Percentiles rank a stretch among this genome's conserved stretches.
Evolutionary conservation across 2,329 filamentous ascomycete species (phyloP).

Genomic region (Westerdykella ornata): DNA sequence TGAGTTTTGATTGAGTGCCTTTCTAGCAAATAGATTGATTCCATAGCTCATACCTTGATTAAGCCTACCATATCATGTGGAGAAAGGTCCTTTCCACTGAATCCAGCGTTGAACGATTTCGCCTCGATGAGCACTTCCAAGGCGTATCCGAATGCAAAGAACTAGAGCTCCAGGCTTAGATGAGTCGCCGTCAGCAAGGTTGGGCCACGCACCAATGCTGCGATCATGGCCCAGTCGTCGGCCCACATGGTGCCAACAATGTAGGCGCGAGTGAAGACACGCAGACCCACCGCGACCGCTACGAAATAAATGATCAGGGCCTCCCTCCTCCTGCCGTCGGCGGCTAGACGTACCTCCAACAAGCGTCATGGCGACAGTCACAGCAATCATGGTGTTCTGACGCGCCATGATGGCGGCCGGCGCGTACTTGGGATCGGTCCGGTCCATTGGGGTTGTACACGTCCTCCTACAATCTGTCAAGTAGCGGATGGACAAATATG

Average conservation of each 20-base stretch:
- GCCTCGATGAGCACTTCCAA: constrained; percentile 10
- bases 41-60: constrained; percentile 11
- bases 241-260: constrained; percentile 21
- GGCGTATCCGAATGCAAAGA: constrained; percentile 12
- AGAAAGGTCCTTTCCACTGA: constrained; percentile 13
- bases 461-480: too few species aligned
- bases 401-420: constrained; percentile 2
- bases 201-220: constrained; percentile 13
- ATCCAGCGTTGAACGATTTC: constrained; percentile 13
- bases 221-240: constrained; percentile 26
- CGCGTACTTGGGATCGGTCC: neutral
- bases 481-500: too few species aligned
- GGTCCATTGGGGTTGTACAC: too few species aligned
- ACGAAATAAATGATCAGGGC: neutral
- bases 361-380: constrained; percentile 13
- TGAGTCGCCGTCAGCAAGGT: neutral
- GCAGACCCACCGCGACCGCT: constrained; percentile 17
- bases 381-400: constrained; percentile 15
- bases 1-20: constrained; percentile 4
- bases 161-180: constrained; percentile 6
- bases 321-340: neutral
- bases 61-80: constrained; percentile 9
- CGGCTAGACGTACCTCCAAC: constrained; percentile 12
- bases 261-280: constrained; percentile 19
- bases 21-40: neutral